Evolutionary conservation across 352 stramenopile species (phyloP), one percentile per base, ranked within the genome.

Genomic region (Phytophthora sp.): DNA sequence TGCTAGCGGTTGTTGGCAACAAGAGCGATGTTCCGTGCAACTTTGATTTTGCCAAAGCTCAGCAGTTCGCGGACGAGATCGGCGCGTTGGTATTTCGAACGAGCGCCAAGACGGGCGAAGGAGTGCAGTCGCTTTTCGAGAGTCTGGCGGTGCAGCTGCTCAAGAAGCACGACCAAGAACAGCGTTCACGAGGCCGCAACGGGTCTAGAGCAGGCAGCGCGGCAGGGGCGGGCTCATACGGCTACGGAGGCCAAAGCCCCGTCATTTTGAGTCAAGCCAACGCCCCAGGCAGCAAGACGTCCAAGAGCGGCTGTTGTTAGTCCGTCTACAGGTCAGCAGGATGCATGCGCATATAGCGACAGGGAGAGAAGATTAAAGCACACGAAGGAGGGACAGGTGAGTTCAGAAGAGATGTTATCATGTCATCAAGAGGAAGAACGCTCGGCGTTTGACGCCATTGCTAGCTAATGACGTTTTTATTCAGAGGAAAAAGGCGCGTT

Each of bases 1-100:
- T 95, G 51, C 47, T 95, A 45, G 87, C 87, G 11, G 80, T 95
- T 16, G 87, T 94, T 36, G 87, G 87, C 54, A 95, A 95, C 71
- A 95, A 95, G 61, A 89, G 80, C 59, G 87, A 95, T 53, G 79
- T 84, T 30, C 41, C 76, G 31, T 86, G 82, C 11, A 56, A 57
- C 11, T 93, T 95, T 30, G 74, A 92, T 55, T 94, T 93, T 53
- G 49, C 63, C 7, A 77, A 85, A 24, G 85, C 85, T n/a, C 74
- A 93, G 55, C 64, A 84, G 57, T 93, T 93, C 39, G 87, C 85
- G 4, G 62, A 85, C 26, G 81, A 94, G 46, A 95, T 95, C 50
- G 87, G 87, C 41, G 87, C 87, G n/a, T 75, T 90, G 52, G 83
- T 86, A n/a, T 93, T 93, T 57, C 73, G 74, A 38, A 95, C 87